Percentiles rank a stretch among this genome's conserved stretches.
Conservation (phyloP, 805 yeast genomes). For the Tetrapisispora arboricola region DNA sequence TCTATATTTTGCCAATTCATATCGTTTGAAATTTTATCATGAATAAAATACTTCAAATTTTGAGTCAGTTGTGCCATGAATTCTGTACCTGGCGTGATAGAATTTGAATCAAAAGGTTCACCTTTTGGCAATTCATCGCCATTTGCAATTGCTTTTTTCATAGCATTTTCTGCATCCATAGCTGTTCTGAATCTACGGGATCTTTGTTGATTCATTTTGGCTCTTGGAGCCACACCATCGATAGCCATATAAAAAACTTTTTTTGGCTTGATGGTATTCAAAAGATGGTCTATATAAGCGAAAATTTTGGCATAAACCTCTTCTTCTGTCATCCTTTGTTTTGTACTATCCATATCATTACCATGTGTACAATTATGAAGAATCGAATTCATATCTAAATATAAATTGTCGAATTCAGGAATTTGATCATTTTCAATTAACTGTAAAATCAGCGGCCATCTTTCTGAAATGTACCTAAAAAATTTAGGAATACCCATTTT, state of each 20-base stretch:
- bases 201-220: slow-evolving; percentile 97
- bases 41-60: slow-evolving; percentile 77
- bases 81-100: slow-evolving; percentile 95
- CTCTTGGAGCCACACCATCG: slow-evolving; percentile 98
- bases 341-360: slow-evolving; percentile 45
- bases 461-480: slow-evolving; percentile 90
- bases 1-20: slow-evolving; percentile 74
- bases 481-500: slow-evolving; percentile 89
- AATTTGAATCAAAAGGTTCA: slow-evolving; percentile 75
- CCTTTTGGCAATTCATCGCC: slow-evolving; percentile 75
- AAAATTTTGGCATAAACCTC: slow-evolving; percentile 89
- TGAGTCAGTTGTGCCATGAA: slow-evolving; percentile 84
- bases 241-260: slow-evolving; percentile 90
- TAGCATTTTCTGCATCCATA: slow-evolving; percentile 74
- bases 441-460: slow-evolving; percentile 96
- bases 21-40: slow-evolving; percentile 79
- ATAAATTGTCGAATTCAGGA: slow-evolving; percentile 90
- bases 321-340: slow-evolving; percentile 67
- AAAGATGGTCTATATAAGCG: slow-evolving; percentile 88
- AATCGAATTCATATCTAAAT: slow-evolving; percentile 96
- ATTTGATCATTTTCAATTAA: slow-evolving; percentile 69
- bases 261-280: slow-evolving; percentile 77
- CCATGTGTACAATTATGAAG: slow-evolving; percentile 82
- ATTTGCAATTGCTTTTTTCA: slow-evolving; percentile 58
- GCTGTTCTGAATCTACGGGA: slow-evolving; percentile 93